Evolutionary conservation across 2,329 filamentous ascomycete genomes (phyloP).

Genomic region (Orbilia ellipsospora): DNA sequence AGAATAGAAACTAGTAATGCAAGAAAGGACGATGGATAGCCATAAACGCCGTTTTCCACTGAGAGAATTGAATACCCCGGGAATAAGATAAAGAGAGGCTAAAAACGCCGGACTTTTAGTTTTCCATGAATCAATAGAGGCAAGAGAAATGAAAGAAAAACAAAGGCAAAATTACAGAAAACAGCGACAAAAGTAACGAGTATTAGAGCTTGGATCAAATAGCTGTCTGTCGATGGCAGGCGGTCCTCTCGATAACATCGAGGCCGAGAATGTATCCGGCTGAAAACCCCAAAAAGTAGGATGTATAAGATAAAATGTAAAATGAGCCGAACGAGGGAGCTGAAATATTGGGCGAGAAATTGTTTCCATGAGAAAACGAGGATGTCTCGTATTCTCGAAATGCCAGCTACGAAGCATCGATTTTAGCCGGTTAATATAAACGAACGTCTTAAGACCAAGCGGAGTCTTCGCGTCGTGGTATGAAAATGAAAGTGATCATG

Average conservation of each 20-base stretch:
- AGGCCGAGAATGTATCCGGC: too few species aligned
- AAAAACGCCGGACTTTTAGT: constrained; percentile 47
- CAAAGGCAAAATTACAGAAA: not conserved
- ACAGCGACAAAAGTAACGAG: not conserved
- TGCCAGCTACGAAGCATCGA: not conserved
- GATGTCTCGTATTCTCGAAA: not conserved
- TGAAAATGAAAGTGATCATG: not conserved
- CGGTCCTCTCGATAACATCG: not conserved
- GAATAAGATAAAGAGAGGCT: constrained; percentile 7
- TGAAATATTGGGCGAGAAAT: constrained; percentile 3
- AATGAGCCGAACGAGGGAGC: not conserved
- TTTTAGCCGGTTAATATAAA: constrained; percentile 2
- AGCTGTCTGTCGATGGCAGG: not conserved
- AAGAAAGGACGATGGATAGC: constrained; percentile 22
- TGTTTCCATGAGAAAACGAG: not conserved
- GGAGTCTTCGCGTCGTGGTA: not conserved
- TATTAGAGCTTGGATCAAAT: not conserved
- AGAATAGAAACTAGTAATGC: constrained; percentile 9
- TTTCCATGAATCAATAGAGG: constrained; percentile 6
- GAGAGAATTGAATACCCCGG: constrained; percentile 26
- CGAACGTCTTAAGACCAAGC: constrained; percentile 4
- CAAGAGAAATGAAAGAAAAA: not conserved
- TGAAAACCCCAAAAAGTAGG: too few species aligned
- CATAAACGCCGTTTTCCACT: constrained; percentile 39
- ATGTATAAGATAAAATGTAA: not conserved